Conservation (phyloP, 129 eudicot species). For the Silybum marianum region DNA sequence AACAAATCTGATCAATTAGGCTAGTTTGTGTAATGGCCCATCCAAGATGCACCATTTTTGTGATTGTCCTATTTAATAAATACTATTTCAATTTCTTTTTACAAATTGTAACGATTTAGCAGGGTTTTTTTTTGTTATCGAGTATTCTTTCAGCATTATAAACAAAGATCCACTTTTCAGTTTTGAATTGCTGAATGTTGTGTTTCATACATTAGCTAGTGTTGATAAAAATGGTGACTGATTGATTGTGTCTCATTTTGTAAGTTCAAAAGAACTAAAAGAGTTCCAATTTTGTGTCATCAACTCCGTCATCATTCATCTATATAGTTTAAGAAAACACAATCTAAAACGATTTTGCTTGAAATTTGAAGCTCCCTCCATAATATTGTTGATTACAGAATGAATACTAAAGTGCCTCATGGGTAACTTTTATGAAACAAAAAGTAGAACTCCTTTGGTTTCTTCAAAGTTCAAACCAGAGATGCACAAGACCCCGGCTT, state of each 20-base stretch:
- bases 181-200: neutral
- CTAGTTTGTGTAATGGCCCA: neutral
- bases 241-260: neutral
- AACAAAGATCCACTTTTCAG: neutral
- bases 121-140: slow-evolving; percentile 1
- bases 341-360: neutral
- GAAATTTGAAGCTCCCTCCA: neutral
- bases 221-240: neutral
- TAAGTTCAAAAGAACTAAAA: neutral
- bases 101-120: neutral
- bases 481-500: no score
- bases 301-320: neutral
- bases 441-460: neutral
- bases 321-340: neutral
- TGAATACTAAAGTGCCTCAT: neutral
- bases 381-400: neutral
- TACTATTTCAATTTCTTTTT: neutral
- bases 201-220: no score
- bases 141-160: neutral
- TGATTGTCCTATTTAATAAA: neutral
- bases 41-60: neutral
- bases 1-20: neutral
- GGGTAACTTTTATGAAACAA: neutral
- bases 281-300: neutral
- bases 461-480: neutral